Evolutionary conservation across 106 monocot species (phyloP), one percentile per base, ranked within the genome.

Genomic region (Allium sativum): DNA sequence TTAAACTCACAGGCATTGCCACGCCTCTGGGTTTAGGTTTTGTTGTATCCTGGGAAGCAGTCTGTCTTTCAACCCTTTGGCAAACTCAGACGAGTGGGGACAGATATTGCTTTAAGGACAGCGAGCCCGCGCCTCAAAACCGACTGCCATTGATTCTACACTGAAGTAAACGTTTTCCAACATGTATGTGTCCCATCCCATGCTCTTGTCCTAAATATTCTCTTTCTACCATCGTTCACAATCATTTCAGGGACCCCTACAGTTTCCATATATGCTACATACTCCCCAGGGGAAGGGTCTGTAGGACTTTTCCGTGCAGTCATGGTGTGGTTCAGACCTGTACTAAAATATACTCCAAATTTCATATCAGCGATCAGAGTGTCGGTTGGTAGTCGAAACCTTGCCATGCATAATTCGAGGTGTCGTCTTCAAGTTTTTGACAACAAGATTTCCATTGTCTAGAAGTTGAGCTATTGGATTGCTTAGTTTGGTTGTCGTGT

Each of bases 371-470:
- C 70, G 4, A 84, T 70, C 44, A 84, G 11, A 7, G 88, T 84
- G 65, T 84, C 74, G 0, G 88, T 75, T 7, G 87, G 67, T 74
- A 48, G 52, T 88, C 74, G 59, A 86, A 86, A 73, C 79, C 76
- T 53, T 86, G 82, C 87, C 87, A 87, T 11, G 44, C 6, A 53
- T 21, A 57, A 16, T 57, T 57, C 11, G 8, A 7, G 7, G 9
- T 6, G 56, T 4, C 40, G 56, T 57, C 56, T 19, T 31, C 56
- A 3, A 7, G 6, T 22, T 57, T 9, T 7, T 4, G 8, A 61
- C 7, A 5, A 61, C 60, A n/a, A 61, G 40, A 21, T 61, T 61
- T 7, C 60, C 60, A 16, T 17, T 43, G 60, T 61, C 42, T 11
- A 61, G 42, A 3, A 61, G 42, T 43, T 12, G 13, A 8, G 21